Base-by-base conservation (phyloP, 1,284 basidiomycete species). In the Ustanciosporium gigantosporum region DNA sequence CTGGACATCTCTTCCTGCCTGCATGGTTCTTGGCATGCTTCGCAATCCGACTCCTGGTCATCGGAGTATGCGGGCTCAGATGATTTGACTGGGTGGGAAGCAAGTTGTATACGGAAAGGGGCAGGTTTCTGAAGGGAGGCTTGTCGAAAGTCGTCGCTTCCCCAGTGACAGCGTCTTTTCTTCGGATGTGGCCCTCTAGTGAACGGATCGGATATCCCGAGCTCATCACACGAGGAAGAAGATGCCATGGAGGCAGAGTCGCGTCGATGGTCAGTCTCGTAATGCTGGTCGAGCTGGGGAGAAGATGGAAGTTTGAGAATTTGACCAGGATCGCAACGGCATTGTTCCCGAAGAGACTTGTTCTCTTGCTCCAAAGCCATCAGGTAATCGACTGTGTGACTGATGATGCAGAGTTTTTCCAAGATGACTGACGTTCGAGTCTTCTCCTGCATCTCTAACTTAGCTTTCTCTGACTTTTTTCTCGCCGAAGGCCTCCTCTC, bases 351-450 rank as follows among this genome's bases (percentile, higher is more conserved):
- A 29, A 60, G 42, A 3, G 59, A 47, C 27, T 43, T 45, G 37
- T 68, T 51, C 34, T 68, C 51, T 16, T 52, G 44, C 19, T 55
- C 53, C 37, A 70, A 35, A 37, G 55, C 49, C 20, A 52, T 17
- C 14, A 70, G 46, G 41, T 67, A 67, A 41, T 69, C 58, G 17
- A 73, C 68, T 9, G 69, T 68, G 36, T 73, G 73, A 23, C 61
- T 65, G 36, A 74, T 73, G 55, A 76, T 73, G 43, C 73, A 74
- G 36, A 75, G 61, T 60, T 75, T 75, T 29, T 75, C 71, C n/a
- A 75, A 61, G 13, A 74, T 66, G 60, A 75, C 68, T 34, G 51
- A 62, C 4, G 45, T 46, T 8, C 36, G 15, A n/a, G 67, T 47
- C 37, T 56, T 67, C 13, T 53, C 46, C 15, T 46, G 46, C 43